Evolutionary conservation across 306 rosid species (phyloP).

Genomic region (Lathyrus oleraceus): DNA sequence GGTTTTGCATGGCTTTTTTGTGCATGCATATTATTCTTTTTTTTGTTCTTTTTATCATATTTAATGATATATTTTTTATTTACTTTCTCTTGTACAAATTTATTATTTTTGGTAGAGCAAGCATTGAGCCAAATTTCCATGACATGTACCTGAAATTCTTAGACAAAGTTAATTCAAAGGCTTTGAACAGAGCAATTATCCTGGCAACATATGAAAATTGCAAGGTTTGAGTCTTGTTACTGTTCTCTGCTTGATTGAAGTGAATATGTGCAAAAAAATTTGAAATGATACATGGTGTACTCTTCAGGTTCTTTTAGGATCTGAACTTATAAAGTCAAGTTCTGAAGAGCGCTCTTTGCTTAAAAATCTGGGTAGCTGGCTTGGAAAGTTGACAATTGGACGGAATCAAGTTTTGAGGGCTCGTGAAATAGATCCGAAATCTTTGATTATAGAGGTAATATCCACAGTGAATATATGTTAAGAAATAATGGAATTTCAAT

Average conservation of each 20-base stretch:
- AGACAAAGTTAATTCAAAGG: slow-evolving; percentile 81
- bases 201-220: slow-evolving; percentile 95
- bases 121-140: slow-evolving; percentile 98
- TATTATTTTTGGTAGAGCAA: slow-evolving; percentile 63
- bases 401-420: slow-evolving; percentile 94
- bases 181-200: slow-evolving; percentile 81
- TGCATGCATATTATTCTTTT: background rate
- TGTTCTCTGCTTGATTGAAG: slow-evolving; percentile 27
- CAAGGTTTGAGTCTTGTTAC: slow-evolving; percentile 62
- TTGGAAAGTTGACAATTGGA: slow-evolving; percentile 96
- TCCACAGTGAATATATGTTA: slow-evolving; percentile 5
- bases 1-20: slow-evolving; percentile 6
- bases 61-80: background rate
- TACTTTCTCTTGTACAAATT: background rate
- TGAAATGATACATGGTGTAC: slow-evolving; percentile 20
- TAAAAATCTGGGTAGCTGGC: slow-evolving; percentile 98
- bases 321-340: slow-evolving; percentile 94
- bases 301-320: slow-evolving; percentile 91
- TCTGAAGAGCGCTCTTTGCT: slow-evolving; percentile 98
- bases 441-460: slow-evolving; percentile 91
- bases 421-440: slow-evolving; percentile 96
- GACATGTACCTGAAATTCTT: slow-evolving; percentile 90
- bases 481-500: background rate
- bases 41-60: background rate
- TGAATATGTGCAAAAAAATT: background rate